These are phyloP conservation scores for Sarocladium kiliense DNA, from an alignment of 2,329 filamentous ascomycete genomes.

Conservation along the genomic window DNA sequence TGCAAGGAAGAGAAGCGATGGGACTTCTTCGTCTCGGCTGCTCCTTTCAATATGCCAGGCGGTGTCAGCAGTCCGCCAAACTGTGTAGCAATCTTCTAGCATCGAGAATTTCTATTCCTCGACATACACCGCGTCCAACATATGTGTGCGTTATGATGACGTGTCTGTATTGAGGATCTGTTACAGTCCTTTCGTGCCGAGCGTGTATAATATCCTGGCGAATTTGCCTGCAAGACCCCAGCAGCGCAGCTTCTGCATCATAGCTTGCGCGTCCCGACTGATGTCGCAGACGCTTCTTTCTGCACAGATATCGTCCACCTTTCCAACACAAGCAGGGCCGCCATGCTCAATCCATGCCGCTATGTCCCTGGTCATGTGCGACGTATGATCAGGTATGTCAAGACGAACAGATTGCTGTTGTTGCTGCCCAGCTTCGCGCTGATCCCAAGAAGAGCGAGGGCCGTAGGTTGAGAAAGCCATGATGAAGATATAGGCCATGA, in stretches of 20 bases:
- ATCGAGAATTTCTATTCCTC: neutral
- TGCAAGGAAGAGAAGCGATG: constrained; percentile 48
- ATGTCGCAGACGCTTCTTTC: neutral
- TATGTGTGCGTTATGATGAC: too few relatives aligned
- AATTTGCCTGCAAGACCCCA: constrained; percentile 6
- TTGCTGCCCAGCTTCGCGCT: neutral
- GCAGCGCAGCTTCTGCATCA: constrained; percentile 4
- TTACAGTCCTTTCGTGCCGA: neutral
- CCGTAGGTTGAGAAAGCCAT: constrained; percentile 6
- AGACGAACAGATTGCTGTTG: neutral
- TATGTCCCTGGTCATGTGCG: neutral
- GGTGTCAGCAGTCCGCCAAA: constrained; percentile 40
- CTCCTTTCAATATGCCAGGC: constrained; percentile 42
- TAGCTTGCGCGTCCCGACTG: constrained; percentile 1
- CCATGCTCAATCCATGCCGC: neutral
- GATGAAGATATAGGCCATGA: constrained; percentile 26
- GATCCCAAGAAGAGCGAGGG: neutral
- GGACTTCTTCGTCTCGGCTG: constrained; percentile 44
- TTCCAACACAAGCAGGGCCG: neutral
- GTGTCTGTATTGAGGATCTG: neutral
- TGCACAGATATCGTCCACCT: constrained; percentile 1
- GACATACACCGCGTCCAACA: too few relatives aligned
- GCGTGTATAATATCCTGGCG: neutral
- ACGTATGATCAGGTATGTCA: neutral
- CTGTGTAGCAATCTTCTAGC: constrained; percentile 35